Percentiles rank a stretch among this genome's conserved stretches.
Evolutionary conservation across 176 grass and related monocot genomes (phyloP).

Genomic region (Otatea glauca): DNA sequence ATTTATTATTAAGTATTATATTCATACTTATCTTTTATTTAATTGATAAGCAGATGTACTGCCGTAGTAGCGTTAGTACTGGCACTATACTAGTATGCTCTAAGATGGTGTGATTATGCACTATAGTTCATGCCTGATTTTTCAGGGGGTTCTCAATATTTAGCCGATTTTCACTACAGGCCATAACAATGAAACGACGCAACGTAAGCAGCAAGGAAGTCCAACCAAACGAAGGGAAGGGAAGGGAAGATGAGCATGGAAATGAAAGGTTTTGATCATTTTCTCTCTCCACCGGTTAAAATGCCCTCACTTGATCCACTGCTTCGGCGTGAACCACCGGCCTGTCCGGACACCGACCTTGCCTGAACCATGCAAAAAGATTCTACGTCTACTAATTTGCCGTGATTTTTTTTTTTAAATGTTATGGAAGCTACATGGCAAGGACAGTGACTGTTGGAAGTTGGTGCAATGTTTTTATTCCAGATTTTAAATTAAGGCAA

Average conservation of each 20-base stretch:
- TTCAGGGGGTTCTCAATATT: not conserved
- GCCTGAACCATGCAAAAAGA: not conserved
- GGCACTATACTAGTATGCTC: no score
- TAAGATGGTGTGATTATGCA: no score
- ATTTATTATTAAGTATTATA: no score
- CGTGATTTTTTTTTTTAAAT: no score
- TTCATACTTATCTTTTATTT: no score
- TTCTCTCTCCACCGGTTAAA: not conserved
- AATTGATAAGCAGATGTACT: no score
- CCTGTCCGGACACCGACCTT: not conserved
- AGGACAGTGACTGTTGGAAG: no score
- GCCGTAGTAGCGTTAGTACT: no score
- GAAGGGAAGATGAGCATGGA: not conserved
- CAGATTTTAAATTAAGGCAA: no score
- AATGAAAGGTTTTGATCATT: not conserved
- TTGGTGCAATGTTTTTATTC: no score
- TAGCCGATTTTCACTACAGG: not conserved
- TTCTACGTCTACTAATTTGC: not conserved
- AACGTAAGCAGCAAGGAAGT: not conserved
- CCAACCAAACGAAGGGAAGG: not conserved
- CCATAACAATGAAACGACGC: not conserved
- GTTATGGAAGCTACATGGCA: not conserved
- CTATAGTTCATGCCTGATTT: not conserved
- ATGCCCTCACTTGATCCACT: not conserved
- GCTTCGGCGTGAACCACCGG: constrained; percentile 41